Base-by-base conservation (phyloP, 768 basidiomycete genomes). In the Russula sp. region DNA sequence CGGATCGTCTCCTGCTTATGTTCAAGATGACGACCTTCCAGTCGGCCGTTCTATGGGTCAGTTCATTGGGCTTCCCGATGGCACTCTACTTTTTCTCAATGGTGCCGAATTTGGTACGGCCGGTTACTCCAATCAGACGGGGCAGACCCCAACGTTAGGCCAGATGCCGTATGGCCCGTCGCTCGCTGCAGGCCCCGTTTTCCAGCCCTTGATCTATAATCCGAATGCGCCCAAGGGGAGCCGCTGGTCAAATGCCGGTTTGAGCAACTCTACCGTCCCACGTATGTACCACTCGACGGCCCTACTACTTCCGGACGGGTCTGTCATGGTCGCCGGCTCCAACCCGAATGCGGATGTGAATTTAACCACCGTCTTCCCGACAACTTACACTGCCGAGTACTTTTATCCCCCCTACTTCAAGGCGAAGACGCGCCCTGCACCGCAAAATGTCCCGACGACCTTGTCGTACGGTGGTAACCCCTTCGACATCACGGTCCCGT, bases 241-340 rank as follows among this genome's bases (percentile, higher is more conserved):
- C 20, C 61, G 61, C 7, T 62, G 32, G 24, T 62, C 61, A 2
- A 6, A 18, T 3, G 61, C 53, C 9, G 44, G 53, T 55, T 20
- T 62, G 0, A 3, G 24, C 4, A 13, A 26, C 3, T 62, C 61
- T 18, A 55, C 5, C 3, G 2, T 62, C 24, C 61, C 61, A n/a
- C 61, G 61, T 20, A 20, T 62, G 44, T 62, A 62, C 34, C 61
- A 62, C 34, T 62, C 61, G 11, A 20, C 44, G 7, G 61, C 61
- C 14, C 0, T 62, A 13, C 22, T 62, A 1, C 61, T 62, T 36
- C 61, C 61, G 0, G 61, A 62, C 26, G 61, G 44, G 20, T 62
- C 61, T 2, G 18, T 62, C 53, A 55, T 62, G 42, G 30, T 62
- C 20, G 61, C 61, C 7, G 61, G 61, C 10, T 62, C 61, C 20